Evolutionary conservation across 2,329 filamentous ascomycete genomes (phyloP).

Genomic region (Dendryphion nanum): DNA sequence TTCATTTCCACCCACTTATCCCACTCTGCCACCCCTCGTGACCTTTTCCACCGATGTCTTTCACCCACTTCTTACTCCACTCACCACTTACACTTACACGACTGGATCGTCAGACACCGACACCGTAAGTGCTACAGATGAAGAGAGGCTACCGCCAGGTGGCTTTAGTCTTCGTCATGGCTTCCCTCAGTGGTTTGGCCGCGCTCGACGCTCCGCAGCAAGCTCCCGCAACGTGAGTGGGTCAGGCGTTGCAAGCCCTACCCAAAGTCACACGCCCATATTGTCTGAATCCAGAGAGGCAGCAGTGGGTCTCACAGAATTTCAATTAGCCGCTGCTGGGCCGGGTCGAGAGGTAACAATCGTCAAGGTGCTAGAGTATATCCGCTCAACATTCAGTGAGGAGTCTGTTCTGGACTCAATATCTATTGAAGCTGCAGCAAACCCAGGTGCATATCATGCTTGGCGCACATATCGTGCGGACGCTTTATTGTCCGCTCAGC

Average conservation of each 20-base stretch:
- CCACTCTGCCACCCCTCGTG: constrained; percentile 74
- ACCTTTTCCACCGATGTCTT: constrained; percentile 93
- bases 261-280: constrained; percentile 16
- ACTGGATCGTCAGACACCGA: constrained; percentile 70
- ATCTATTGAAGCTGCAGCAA: constrained; percentile 78
- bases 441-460: constrained; percentile 90
- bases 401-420: constrained; percentile 74
- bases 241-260: constrained; percentile 21
- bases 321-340: constrained; percentile 5
- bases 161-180: constrained; percentile 88
- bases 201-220: constrained; percentile 26
- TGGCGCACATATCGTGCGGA: constrained; percentile 72
- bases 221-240: constrained; percentile 35
- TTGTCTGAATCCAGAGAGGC: constrained; percentile 9
- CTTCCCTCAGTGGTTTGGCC: constrained; percentile 83
- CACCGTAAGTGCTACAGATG: constrained; percentile 79
- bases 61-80: constrained; percentile 85
- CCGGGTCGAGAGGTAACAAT: constrained; percentile 23
- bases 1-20: constrained; percentile 79
- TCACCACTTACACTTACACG: constrained; percentile 93
- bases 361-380: constrained; percentile 70
- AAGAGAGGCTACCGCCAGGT: constrained; percentile 79
- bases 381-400: constrained; percentile 78
- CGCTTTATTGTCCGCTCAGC: constrained; percentile 22
- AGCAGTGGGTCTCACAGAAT: constrained; percentile 7